Evolutionary conservation across 2,329 filamentous ascomycete species (phyloP).

Genomic region (Eurotiales sp.): DNA sequence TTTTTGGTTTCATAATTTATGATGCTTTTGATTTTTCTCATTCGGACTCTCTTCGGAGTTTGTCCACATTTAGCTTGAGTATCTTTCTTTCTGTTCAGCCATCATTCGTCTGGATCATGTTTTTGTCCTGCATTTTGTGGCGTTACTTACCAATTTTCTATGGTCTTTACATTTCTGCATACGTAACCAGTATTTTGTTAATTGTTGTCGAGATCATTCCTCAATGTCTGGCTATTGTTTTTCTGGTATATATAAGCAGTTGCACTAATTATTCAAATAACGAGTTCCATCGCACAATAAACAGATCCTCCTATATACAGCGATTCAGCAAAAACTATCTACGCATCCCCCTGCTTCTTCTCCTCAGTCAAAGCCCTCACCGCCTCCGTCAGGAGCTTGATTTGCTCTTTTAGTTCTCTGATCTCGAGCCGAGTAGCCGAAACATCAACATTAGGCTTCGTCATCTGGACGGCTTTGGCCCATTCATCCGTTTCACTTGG

Average conservation of each 20-base stretch:
- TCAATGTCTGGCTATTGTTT: neutral
- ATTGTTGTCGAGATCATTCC: neutral
- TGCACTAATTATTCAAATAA: neutral
- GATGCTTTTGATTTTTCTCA: neutral
- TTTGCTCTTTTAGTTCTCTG: constrained; percentile 40
- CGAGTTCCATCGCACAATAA: neutral
- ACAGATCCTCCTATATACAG: too few relatives aligned
- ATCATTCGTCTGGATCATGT: neutral
- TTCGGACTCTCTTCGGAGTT: neutral
- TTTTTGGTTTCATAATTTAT: neutral
- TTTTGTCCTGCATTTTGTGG: constrained; percentile 4
- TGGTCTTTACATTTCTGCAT: neutral
- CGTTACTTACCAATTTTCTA: neutral
- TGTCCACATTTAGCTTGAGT: too few relatives aligned
- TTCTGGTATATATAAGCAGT: neutral
- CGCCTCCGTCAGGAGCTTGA: constrained; percentile 62
- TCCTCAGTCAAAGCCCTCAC: constrained; percentile 55
- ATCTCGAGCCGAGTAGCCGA: constrained; percentile 71
- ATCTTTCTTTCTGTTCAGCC: too few relatives aligned
- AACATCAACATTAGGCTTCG: constrained; percentile 75
- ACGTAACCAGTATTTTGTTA: neutral
- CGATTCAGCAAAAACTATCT: too few relatives aligned
- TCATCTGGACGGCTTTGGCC: constrained; percentile 72
- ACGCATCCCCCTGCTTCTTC: constrained; percentile 8
- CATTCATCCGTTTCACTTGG: constrained; percentile 63